phyloP scores from a whole-genome alignment of 2,329 filamentous ascomycete species.

The Periconia sp. region DNA sequence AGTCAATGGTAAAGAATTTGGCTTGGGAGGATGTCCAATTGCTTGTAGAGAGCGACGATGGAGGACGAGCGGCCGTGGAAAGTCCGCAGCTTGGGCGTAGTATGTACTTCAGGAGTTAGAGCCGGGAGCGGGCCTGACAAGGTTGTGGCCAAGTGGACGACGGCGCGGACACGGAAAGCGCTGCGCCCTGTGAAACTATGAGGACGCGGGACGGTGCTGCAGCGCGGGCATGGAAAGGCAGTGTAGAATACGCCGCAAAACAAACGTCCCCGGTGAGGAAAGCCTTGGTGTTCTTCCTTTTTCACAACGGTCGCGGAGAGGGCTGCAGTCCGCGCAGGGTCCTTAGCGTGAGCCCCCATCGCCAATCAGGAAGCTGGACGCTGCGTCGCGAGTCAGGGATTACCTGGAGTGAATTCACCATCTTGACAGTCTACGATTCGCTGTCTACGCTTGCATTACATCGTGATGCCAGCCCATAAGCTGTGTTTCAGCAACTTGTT shows the following conservation, averaged over 20 bases:
- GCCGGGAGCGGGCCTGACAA: slow-evolving; percentile 19
- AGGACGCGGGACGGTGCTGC: not conserved
- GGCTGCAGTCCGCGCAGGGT: slow-evolving; percentile 11
- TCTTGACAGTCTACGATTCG: slow-evolving; percentile 13
- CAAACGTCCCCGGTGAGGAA: slow-evolving; percentile 7
- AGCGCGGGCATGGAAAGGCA: not conserved
- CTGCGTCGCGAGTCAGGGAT: slow-evolving; percentile 9
- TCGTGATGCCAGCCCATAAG: slow-evolving; percentile 12
- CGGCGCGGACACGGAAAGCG: not conserved
- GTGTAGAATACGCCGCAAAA: slow-evolving; percentile 2
- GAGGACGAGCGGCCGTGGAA: slow-evolving; percentile 14
- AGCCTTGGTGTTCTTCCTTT: slow-evolving; percentile 12
- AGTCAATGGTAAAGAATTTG: slow-evolving; percentile 14
- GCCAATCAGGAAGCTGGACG: slow-evolving; percentile 13
- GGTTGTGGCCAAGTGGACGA: not conserved
- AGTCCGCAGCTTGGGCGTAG: slow-evolving; percentile 7
- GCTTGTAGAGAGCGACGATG: slow-evolving; percentile 19
- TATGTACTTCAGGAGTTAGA: slow-evolving; percentile 41
- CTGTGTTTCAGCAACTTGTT: not conserved
- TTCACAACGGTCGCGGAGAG: slow-evolving; percentile 12
- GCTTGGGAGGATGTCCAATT: slow-evolving; percentile 18
- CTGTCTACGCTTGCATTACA: slow-evolving; percentile 4
- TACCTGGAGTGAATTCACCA: slow-evolving; percentile 7
- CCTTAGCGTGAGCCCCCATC: slow-evolving; percentile 5
- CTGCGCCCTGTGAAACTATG: slow-evolving; percentile 1